Evolutionary conservation across 805 yeast species (phyloP), one percentile per base, ranked within the genome.

Genomic region (Yarrowia porcina): DNA sequence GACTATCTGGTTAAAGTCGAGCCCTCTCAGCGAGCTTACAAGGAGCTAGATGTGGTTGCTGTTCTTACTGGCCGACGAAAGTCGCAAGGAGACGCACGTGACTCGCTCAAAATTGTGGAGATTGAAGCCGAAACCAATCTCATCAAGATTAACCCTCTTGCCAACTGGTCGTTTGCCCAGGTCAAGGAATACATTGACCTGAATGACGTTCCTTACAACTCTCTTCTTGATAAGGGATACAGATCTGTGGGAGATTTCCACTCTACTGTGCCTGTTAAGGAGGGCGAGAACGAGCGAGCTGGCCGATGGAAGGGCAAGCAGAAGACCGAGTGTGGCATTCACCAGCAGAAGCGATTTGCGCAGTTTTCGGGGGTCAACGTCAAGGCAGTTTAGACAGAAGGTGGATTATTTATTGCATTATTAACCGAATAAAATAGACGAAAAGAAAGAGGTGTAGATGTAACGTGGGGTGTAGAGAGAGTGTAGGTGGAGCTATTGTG

Each of bases 261-360:
- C 74, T 89, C 96, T 0, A 93, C 98, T 0, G 84, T 76, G 30
- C 97, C 98, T 1, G 96, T 90, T 11, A 81, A 77, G 8, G 97
- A 88, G 47, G 97, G 96, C 10, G 97, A 90, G 72, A 97, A 93
- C 71, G 98, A 93, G 74, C 82, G 98, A 67, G 84, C 94, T n/a
- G 98, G 98, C 0, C 83, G 98, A 70, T 93, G 98, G 98, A 87
- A 88, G 78, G 97, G 97, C 1, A 82, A 87, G 72, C 81, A 84
- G 11, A 93, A 93, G 77, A 90, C 97, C 0, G 98, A 93, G 73
- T 93, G 98, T 76, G 98, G 98, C 2, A 91, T 93, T 61, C 98
- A 93, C 71, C 88, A 87, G 69, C 83, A 92, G 1, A 81, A 86
- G 25, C 83, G 88, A 66, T 93, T 88, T 72, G 84, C 88, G 0